Evolutionary conservation across 768 basidiomycete genomes (phyloP).

Genomic region (Leucocoprinus leucothites): DNA sequence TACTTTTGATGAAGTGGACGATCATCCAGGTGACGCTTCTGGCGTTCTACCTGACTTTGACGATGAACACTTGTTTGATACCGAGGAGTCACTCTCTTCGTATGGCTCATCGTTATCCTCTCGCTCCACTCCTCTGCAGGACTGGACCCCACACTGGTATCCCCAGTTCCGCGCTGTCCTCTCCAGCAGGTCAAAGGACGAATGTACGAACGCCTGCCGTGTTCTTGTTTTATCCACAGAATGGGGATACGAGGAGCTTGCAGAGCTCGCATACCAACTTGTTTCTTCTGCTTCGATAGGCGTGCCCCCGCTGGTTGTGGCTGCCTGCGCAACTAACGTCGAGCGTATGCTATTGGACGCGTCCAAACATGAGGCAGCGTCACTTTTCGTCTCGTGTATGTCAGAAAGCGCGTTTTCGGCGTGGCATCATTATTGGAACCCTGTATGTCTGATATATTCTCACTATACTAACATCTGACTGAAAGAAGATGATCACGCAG

Average conservation of each 20-base stretch:
- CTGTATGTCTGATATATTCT: not conserved
- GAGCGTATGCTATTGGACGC: constrained; percentile 1
- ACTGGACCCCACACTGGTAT: not conserved
- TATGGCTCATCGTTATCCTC: not conserved
- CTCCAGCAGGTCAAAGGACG: not conserved
- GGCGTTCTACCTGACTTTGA: constrained; percentile 1
- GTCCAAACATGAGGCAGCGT: constrained; percentile 5
- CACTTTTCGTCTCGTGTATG: constrained; percentile 6
- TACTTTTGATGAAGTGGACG: not conserved
- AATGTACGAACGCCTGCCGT: not conserved
- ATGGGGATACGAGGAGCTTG: constrained; percentile 1
- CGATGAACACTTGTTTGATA: not conserved
- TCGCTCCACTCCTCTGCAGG: constrained; percentile 2
- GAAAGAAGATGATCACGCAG: not conserved
- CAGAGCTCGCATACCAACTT: constrained; percentile 7
- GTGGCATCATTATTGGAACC: constrained; percentile 13
- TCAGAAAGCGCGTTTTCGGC: constrained; percentile 7
- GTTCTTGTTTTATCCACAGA: constrained; percentile 2
- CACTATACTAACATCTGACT: not conserved
- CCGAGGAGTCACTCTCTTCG: constrained; percentile 1
- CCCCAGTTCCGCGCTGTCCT: not conserved
- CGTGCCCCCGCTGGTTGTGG: not conserved
- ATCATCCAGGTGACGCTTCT: not conserved
- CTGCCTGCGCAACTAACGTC: not conserved
- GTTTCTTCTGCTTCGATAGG: not conserved